Base-by-base conservation (phyloP, 2,329 filamentous ascomycete genomes). In the Nemania abortiva region DNA sequence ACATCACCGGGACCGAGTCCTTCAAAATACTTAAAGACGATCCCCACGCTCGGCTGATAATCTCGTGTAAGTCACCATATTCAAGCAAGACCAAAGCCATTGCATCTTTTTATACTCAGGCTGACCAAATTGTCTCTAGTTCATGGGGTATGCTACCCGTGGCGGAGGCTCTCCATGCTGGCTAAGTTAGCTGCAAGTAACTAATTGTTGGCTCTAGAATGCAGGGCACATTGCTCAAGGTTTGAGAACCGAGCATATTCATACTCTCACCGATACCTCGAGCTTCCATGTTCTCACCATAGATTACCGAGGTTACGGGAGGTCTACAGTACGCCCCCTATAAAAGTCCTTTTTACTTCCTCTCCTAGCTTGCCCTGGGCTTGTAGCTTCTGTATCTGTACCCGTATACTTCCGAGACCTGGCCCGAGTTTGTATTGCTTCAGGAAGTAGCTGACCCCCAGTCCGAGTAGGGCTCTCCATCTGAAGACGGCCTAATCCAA, bases 261-360 rank as follows among this genome's bases (percentile, higher is more conserved):
- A 94, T 74, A 87, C 90, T 53, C 84, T 97, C 50, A 89, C 94
- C 3, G 88, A 91, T 61, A 89, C 90, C 2, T 92, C 91, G 1
- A 87, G 87, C 0, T 90, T 94, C 63, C 95, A 98, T 77, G 88
- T 97, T 53, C 84, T 98, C n/a, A 89, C 93, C 47, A 90, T 97
- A 75, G 94, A 97, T 83, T 98, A 98, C 81, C 91, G 95, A 20
- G 95, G 95, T 6, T 98, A 93, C 74, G 95, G 94, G 0, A 86
- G 88, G 47, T 96, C 92, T 9, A 93, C 90, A 0, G 69, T 70
- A 63, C 1, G 55, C n/a, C 9, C 27, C 18, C 6, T 6, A 22
- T 10, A 24, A n/a, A n/a, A n/a, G n/a, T 7, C 27, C 24, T 20
- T 42, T 53, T 56, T 6, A 1, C 5, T 10, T 18, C 9, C 34